Conservation (phyloP, 2,329 filamentous ascomycete species). For the Neofusicoccum ribis region DNA sequence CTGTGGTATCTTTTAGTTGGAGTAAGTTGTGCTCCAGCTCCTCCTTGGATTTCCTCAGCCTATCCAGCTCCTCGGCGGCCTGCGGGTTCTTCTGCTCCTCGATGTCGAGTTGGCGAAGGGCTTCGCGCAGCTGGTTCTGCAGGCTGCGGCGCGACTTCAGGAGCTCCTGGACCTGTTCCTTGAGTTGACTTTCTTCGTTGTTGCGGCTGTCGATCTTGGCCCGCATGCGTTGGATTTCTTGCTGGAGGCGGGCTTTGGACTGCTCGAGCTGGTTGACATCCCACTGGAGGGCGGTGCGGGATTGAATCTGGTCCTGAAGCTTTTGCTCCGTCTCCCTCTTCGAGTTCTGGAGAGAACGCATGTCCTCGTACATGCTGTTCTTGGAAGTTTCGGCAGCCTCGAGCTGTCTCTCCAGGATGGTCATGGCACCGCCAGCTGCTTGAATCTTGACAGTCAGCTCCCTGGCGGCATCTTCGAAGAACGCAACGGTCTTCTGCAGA, state of each 20-base stretch:
- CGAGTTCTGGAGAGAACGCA: background rate
- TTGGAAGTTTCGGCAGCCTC: conserved; percentile 14
- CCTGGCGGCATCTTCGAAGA: conserved; percentile 12
- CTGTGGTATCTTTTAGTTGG: conserved; percentile 25
- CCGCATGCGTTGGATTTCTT: conserved; percentile 25
- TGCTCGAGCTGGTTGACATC: conserved; percentile 30
- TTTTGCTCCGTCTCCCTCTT: conserved; percentile 13
- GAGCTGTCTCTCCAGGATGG: conserved; percentile 17
- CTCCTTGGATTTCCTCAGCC: conserved; percentile 23
- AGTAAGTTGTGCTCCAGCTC: conserved; percentile 29
- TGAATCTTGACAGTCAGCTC: conserved; percentile 11
- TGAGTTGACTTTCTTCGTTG: conserved; percentile 27
- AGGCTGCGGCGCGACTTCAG: conserved; percentile 12
- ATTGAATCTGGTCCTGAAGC: conserved; percentile 9
- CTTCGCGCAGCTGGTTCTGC: conserved; percentile 19
- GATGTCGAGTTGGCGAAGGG: conserved; percentile 5
- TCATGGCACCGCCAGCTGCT: conserved; percentile 2
- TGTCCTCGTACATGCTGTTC: conserved; percentile 9
- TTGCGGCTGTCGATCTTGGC: conserved; percentile 26
- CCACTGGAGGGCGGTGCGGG: conserved; percentile 4
- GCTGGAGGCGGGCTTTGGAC: conserved; percentile 26
- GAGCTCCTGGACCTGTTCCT: conserved; percentile 17
- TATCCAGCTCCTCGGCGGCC: conserved; percentile 27
- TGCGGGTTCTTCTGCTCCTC: conserved; percentile 18
- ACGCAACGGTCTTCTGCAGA: conserved; percentile 4